Evolutionary conservation across 129 eudicot species (phyloP).

Genomic region (Solidago caesia): DNA sequence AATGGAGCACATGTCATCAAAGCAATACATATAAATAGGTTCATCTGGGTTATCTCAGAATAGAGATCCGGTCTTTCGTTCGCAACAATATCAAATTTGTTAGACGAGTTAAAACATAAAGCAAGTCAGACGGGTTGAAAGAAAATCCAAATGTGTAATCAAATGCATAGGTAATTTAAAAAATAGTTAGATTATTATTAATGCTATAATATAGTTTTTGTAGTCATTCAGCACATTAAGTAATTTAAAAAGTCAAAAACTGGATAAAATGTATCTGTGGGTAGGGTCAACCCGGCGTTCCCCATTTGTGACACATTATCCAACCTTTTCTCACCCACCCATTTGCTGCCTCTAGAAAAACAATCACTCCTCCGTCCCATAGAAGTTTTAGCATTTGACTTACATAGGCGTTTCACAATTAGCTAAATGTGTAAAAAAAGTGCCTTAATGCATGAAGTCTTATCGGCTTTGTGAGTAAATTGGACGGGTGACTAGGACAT

Average conservation of each 20-base stretch:
- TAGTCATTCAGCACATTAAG: not conserved
- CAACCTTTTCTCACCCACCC: no score
- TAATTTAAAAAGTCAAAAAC: not conserved
- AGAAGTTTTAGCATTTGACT: not conserved
- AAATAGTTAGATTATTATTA: not conserved
- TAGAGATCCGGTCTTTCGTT: no score
- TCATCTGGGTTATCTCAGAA: not conserved
- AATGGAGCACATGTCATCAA: slow-evolving; percentile 13
- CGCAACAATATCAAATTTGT: not conserved
- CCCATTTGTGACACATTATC: no score
- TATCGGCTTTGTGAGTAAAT: not conserved
- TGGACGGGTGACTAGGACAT: not conserved
- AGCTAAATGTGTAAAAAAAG: not conserved
- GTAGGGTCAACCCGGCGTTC: no score
- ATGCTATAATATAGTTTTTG: not conserved
- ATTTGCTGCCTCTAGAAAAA: no score
- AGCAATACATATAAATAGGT: not conserved
- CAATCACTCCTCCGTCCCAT: not conserved
- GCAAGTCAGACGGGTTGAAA: not conserved
- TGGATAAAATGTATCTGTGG: no score
- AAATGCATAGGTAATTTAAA: not conserved
- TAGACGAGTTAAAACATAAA: not conserved
- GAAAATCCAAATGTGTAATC: not conserved
- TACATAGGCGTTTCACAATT: not conserved
- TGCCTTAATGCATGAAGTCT: not conserved